Percentiles rank a stretch among this genome's conserved stretches.
These are phyloP conservation scores for Centrapalus pauciflorus DNA, from an alignment of 129 eudicot genomes.

Conservation along the genomic window DNA sequence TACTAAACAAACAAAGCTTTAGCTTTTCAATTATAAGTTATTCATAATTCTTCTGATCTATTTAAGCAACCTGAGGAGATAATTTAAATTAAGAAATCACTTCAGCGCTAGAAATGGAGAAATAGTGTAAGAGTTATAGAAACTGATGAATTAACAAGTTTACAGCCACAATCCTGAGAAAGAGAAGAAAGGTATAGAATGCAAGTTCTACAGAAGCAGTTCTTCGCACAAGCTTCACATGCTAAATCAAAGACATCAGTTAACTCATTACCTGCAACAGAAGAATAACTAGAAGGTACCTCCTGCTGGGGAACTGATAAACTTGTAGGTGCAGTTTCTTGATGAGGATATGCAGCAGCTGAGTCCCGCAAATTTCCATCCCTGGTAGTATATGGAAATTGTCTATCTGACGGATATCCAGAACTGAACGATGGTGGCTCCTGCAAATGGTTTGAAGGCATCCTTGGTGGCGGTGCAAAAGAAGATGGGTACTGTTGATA, in stretches of 20 bases:
- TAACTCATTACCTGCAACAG: conserved; percentile 91
- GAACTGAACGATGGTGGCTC: conserved; percentile 50
- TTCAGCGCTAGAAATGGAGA: neutral
- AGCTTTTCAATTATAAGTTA: neutral
- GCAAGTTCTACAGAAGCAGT: conserved; percentile 26
- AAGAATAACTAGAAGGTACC: conserved; percentile 99
- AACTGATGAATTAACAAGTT: conserved; percentile 16
- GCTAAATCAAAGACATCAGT: conserved; percentile 44
- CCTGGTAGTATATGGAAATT: conserved; percentile 51
- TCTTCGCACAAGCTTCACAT: conserved; percentile 45
- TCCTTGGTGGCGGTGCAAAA: conserved; percentile 38
- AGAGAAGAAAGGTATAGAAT: conserved; percentile 15
- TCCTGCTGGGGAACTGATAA: conserved; percentile 91
- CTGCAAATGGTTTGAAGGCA: conserved; percentile 41
- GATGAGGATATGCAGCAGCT: conserved; percentile 47
- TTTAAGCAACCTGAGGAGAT: conserved; percentile 2
- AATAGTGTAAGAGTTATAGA: neutral
- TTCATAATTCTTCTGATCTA: neutral
- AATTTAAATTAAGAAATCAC: conserved; percentile 2
- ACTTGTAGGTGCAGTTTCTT: conserved; percentile 46
- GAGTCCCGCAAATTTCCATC: conserved; percentile 62
- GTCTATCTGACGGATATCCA: conserved; percentile 51
- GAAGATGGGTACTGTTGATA: conserved; percentile 53
- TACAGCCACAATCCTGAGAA: conserved; percentile 5
- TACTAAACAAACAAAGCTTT: conserved; percentile 2